phyloP scores from a whole-genome alignment of 352 stramenopile species.

The Peronospora destructor region DNA sequence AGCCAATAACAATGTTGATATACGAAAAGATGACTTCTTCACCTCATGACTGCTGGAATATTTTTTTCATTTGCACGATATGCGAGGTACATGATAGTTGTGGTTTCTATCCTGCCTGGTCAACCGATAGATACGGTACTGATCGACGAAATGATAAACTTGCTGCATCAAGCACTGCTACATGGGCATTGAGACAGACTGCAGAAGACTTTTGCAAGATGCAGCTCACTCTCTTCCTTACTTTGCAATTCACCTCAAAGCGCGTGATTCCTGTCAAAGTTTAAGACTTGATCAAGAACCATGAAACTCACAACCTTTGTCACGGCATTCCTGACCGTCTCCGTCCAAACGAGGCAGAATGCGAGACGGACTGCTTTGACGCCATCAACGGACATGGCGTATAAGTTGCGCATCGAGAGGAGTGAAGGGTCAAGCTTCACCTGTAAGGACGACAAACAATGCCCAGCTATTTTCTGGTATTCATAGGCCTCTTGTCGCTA shows the following conservation, averaged over 20 bases:
- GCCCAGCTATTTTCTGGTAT: slow-evolving; percentile 2
- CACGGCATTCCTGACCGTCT: slow-evolving; percentile 26
- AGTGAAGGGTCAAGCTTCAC: slow-evolving; percentile 18
- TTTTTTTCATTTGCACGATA: too few relatives aligned
- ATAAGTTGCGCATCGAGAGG: slow-evolving; percentile 3
- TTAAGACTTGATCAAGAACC: background rate
- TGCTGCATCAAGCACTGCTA: too few relatives aligned
- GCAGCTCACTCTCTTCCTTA: slow-evolving; percentile 2
- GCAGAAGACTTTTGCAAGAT: too few relatives aligned
- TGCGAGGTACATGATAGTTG: too few relatives aligned
- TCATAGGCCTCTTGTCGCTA: background rate
- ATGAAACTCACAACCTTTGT: slow-evolving; percentile 43
- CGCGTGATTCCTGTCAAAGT: background rate
- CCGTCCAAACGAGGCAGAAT: slow-evolving; percentile 6
- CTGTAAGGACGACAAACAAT: slow-evolving; percentile 1
- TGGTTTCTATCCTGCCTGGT: slow-evolving; percentile 19
- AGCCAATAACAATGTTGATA: too few relatives aligned
- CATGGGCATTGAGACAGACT: too few relatives aligned
- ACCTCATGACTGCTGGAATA: too few relatives aligned
- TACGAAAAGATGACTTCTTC: too few relatives aligned
- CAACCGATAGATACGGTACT: slow-evolving; percentile 2
- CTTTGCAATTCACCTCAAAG: slow-evolving; percentile 27
- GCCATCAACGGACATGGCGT: slow-evolving; percentile 12
- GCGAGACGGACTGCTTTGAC: slow-evolving; percentile 13
- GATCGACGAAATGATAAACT: too few relatives aligned